Evolutionary conservation across 108 stramenopile species (phyloP).

Genomic region (Cyclotella cryptica): DNA sequence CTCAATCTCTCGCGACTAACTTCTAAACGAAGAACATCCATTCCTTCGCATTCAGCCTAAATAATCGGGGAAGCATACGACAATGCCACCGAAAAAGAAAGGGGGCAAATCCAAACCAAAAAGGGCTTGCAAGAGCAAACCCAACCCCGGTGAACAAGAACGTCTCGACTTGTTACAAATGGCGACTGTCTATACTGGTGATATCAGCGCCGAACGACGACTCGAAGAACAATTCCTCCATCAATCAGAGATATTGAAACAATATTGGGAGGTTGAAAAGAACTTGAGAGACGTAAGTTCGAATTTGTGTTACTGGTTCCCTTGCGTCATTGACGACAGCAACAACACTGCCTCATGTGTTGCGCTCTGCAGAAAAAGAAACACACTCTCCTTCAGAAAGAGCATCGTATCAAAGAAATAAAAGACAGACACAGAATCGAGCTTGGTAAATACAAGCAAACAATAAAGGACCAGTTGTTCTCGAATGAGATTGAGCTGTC

Average conservation of each 20-base stretch:
- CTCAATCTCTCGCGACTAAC: too few species aligned
- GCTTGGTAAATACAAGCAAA: slow-evolving; percentile 39
- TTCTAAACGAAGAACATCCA: too few species aligned
- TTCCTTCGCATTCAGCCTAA: too few species aligned
- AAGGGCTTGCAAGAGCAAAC: slow-evolving; percentile 25
- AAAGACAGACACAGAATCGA: slow-evolving; percentile 37
- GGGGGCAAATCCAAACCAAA: slow-evolving; percentile 22
- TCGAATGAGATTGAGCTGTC: slow-evolving; percentile 43
- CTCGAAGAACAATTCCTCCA: slow-evolving; percentile 28
- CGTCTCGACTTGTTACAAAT: slow-evolving; percentile 35
- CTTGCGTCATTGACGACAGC: too few species aligned
- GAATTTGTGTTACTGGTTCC: background rate
- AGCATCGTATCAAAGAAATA: slow-evolving; percentile 40
- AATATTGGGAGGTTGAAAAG: slow-evolving; percentile 53
- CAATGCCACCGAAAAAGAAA: slow-evolving; percentile 40
- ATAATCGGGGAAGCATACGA: background rate
- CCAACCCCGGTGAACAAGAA: slow-evolving; percentile 25
- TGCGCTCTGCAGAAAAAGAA: slow-evolving; percentile 15
- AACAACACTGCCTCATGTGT: background rate
- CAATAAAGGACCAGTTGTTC: slow-evolving; percentile 42
- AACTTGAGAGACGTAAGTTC: slow-evolving; percentile 27
- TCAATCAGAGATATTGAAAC: slow-evolving; percentile 31
- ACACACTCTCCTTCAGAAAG: slow-evolving; percentile 36
- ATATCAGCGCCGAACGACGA: slow-evolving; percentile 6
- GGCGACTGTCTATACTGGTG: slow-evolving; percentile 17